Base-by-base conservation (phyloP, 495 filamentous ascomycete species). In the Lepraria neglecta region DNA sequence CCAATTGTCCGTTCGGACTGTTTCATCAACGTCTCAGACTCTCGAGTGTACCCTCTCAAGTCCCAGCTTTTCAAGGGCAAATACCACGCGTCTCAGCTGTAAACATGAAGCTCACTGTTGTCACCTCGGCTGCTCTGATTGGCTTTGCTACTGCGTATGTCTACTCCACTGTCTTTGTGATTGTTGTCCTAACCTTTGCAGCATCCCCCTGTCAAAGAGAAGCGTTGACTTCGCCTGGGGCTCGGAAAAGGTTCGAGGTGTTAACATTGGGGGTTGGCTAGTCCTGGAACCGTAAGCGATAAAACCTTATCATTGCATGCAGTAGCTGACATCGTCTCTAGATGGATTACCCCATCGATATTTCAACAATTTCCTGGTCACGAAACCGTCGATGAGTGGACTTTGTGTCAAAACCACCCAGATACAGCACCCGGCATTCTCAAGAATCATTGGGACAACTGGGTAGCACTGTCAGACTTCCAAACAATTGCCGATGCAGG, bases 401-500 rank as follows among this genome's bases (percentile, higher is more conserved):
- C 81, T 2, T 70, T 83, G 33, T 81, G 80, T 48, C 58, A 75
- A 69, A 64, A 24, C 66, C 82, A 40, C 81, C 83, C 42, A 63
- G 74, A 76, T 47, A 73, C 73, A 48, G 82, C 82, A 31, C 68
- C 71, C 21, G 60, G 67, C 31, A 72, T 74, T 21, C 71, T 88
- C 48, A 68, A 73, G 4, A 47, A 75, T 43, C 85, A 88, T 66
- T 88, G 85, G 85, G 68, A 71, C 59, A 75, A 71, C 60, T 91
- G 81, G 75, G 82, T 90, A 65, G 84, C 81, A 5, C 70, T 81
- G 60, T 75, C 71, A 40, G 88, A 92, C 69, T 75, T 80, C 63
- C 67, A 77, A 58, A 75, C 70, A 48, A 80, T 80, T 53, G 65
- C 65, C 12, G 54, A 69, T 15, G 69, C 73, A 21, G 77, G 78